Evolutionary conservation across 768 basidiomycete genomes (phyloP).

Genomic region (Mycena alexandri): DNA sequence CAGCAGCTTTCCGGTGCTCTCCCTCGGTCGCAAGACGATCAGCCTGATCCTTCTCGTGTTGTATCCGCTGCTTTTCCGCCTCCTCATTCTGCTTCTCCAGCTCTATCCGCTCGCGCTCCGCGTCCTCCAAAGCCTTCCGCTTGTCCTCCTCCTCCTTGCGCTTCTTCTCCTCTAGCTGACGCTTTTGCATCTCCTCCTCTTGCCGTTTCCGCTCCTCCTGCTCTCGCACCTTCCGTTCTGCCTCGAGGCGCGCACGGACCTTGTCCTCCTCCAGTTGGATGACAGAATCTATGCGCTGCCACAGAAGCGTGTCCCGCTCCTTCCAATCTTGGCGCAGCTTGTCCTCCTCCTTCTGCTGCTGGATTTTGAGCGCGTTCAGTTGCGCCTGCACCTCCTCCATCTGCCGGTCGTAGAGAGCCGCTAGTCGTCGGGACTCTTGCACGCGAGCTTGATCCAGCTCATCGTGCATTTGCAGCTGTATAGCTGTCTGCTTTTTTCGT

Average conservation of each 20-base stretch:
- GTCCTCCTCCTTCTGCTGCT: conserved; percentile 61
- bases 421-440: conserved; percentile 51
- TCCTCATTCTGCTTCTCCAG: conserved; percentile 52
- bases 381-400: conserved; percentile 62
- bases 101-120: conserved; percentile 57
- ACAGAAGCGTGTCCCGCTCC: conserved; percentile 65
- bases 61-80: conserved; percentile 51
- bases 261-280: conserved; percentile 77
- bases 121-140: conserved; percentile 58
- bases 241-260: conserved; percentile 62
- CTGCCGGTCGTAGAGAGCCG: conserved; percentile 61
- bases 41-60: conserved; percentile 49
- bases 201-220: conserved; percentile 60
- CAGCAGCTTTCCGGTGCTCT: conserved; percentile 57
- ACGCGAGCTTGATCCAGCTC: conserved; percentile 60
- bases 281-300: conserved; percentile 70
- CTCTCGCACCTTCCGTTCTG: conserved; percentile 64
- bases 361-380: conserved; percentile 57
- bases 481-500: conserved; percentile 54
- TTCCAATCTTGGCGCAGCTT: conserved; percentile 60
- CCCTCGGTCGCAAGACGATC: conserved; percentile 53
- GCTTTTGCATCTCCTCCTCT: conserved; percentile 61
- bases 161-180: conserved; percentile 56
- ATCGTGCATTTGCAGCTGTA: conserved; percentile 50
- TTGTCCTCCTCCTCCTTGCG: conserved; percentile 63